Base-by-base conservation (phyloP, 768 basidiomycete species). In the Podaxis sp. region DNA sequence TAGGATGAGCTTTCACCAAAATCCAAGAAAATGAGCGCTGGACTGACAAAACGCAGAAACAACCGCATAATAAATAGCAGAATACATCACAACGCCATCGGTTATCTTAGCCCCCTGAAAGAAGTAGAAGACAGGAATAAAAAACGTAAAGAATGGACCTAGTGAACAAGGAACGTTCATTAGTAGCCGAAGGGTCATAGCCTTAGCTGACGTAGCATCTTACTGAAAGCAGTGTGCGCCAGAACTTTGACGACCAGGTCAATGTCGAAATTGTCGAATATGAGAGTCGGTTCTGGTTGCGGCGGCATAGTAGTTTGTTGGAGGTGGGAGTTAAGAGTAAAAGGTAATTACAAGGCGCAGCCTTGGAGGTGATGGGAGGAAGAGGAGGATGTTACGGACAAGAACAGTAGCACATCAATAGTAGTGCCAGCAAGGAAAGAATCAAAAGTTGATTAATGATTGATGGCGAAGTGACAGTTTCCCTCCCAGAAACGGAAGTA, bases 71-170 rank as follows among this genome's bases (percentile, higher is more conserved):
- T 91, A 95, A 17, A 74, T 65, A 4, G 77, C 74, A 2, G 88
- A 79, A 56, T 73, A 68, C 36, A 87, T 59, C 53, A 95, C 79
- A 6, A 79, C 73, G 5, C 81, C 78, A 67, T 87, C 82, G 44
- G 77, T 76, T 68, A 78, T 70, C 38, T 79, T 80, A 44, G 79
- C 78, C 2, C 88, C 87, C 68, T 92, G 90, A 67, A 92, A 91
- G 61, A 87, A 74, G 70, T 87, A 89, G 72, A 94, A 91, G 24
- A 93, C 69, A 1, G 93, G 92, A 63, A 96, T 78, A 64, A 95
- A 87, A 74, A 82, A 83, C 9, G 89, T 78, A 76, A 96, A 96
- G 79, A 93, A 90, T 17, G 95, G 93, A 66, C 91, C 92, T 93
- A 68, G 44, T 58, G 28, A 7, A n/a, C 7, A 28, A 40, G 42